Conservation (phyloP, 306 rosid genomes). For the Sindora glabra region DNA sequence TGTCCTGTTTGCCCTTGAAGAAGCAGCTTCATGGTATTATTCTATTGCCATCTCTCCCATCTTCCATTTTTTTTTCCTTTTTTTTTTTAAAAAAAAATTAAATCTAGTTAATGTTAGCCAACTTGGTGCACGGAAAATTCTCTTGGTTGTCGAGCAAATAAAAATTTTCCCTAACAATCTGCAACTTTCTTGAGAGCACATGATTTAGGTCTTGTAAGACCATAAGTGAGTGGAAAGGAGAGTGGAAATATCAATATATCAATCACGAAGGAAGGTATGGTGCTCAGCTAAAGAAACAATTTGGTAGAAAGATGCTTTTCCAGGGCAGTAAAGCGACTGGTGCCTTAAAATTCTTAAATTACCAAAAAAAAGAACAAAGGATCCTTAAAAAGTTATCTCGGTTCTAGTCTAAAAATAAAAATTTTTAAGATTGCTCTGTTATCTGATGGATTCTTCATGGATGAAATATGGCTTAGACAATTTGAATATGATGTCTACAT, state of each 20-base stretch:
- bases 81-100: not conserved
- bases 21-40: conserved; percentile 97
- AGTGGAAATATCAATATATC: no score
- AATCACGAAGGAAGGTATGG: no score
- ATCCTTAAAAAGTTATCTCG: not conserved
- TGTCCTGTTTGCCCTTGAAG: conserved; percentile 91
- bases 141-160: not conserved
- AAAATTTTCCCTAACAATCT: not conserved
- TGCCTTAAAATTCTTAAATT: not conserved
- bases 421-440: not conserved
- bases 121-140: not conserved
- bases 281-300: not conserved
- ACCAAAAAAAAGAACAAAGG: no score
- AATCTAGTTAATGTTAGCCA: not conserved
- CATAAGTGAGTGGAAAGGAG: no score
- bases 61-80: not conserved
- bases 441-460: not conserved
- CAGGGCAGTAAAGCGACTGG: not conserved
- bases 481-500: not conserved
- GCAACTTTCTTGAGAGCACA: not conserved
- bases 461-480: not conserved
- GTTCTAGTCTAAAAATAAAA: not conserved
- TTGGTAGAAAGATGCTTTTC: not conserved
- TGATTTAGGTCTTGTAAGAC: no score
- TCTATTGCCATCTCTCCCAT: conserved; percentile 20